Evolutionary conservation across 2,329 filamentous ascomycete genomes (phyloP).

Genomic region (Acrocalymma vagum): DNA sequence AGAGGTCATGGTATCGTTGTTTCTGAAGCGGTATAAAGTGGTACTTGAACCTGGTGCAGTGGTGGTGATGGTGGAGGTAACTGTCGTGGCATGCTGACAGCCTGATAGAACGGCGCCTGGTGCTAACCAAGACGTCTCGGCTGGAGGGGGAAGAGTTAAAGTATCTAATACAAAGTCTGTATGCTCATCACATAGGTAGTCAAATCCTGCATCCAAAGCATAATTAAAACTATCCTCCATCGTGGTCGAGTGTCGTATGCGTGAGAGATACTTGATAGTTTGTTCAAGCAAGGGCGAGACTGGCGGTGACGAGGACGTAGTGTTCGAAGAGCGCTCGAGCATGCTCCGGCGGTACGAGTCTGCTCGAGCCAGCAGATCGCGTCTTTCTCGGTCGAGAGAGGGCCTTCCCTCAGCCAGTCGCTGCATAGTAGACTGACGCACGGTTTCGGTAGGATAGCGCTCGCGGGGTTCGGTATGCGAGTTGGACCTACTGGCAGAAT

Average conservation of each 20-base stretch:
- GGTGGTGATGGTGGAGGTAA: slow-evolving; percentile 32
- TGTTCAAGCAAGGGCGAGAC: slow-evolving; percentile 59
- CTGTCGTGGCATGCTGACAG: slow-evolving; percentile 64
- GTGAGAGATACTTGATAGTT: slow-evolving; percentile 68
- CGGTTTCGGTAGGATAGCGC: slow-evolving; percentile 27
- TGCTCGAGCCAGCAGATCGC: slow-evolving; percentile 31
- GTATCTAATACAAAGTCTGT: slow-evolving; percentile 68
- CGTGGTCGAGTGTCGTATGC: slow-evolving; percentile 62
- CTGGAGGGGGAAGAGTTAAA: slow-evolving; percentile 58
- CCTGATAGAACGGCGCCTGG: slow-evolving; percentile 69
- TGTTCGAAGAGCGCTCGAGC: slow-evolving; percentile 33
- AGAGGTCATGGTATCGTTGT: slow-evolving; percentile 29
- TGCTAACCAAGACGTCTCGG: slow-evolving; percentile 67
- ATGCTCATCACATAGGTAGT: slow-evolving; percentile 61
- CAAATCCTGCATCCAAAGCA: slow-evolving; percentile 63
- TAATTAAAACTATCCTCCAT: slow-evolving; percentile 63
- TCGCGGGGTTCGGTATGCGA: slow-evolving; percentile 34
- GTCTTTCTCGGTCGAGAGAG: slow-evolving; percentile 25
- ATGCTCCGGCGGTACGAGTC: slow-evolving; percentile 38
- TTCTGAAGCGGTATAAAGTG: slow-evolving; percentile 34
- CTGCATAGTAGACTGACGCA: slow-evolving; percentile 38
- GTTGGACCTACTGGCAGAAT: slow-evolving; percentile 28
- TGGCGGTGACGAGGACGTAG: slow-evolving; percentile 24
- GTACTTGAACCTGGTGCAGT: slow-evolving; percentile 17
- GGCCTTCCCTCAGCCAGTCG: slow-evolving; percentile 35